Evolutionary conservation across 768 basidiomycete species (phyloP).

Genomic region (Rhodotorula diobovata): DNA sequence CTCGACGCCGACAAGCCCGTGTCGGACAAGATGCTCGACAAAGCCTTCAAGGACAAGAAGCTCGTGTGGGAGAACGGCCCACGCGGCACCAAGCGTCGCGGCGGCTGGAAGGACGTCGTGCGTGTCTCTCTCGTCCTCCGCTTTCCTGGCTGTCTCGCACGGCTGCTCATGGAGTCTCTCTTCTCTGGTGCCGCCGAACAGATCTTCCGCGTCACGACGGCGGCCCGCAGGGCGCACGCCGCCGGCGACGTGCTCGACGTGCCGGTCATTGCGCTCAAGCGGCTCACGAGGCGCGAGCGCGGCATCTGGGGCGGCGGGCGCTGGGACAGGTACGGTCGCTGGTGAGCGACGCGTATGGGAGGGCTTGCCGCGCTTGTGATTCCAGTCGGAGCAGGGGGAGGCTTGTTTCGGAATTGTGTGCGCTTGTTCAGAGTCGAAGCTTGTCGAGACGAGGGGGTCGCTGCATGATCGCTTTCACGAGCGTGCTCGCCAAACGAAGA

Average conservation of each 20-base stretch:
- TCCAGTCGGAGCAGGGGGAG: no score
- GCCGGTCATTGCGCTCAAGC: background rate
- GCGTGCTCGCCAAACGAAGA: no score
- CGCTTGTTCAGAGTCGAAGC: no score
- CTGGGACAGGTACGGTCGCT: no score
- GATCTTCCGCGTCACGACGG: background rate
- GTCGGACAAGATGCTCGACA: background rate
- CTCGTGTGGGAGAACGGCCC: constrained; percentile 4
- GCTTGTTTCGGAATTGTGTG: no score
- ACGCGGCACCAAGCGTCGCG: background rate
- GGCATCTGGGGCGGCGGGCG: no score
- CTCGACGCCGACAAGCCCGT: background rate
- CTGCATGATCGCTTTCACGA: no score
- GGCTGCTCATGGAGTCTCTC: no score
- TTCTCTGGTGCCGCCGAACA: background rate
- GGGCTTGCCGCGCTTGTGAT: no score
- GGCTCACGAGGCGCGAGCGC: background rate
- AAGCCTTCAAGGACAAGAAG: background rate
- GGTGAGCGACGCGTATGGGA: no score
- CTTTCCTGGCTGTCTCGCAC: no score
- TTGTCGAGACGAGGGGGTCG: no score
- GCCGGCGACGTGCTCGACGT: background rate
- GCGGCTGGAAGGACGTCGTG: background rate
- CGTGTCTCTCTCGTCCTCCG: background rate
- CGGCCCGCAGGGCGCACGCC: background rate